Percentiles rank a stretch among this genome's conserved stretches.
Evolutionary conservation across 2,329 filamentous ascomycete genomes (phyloP).

Genomic region (Paecilomyces variotii): DNA sequence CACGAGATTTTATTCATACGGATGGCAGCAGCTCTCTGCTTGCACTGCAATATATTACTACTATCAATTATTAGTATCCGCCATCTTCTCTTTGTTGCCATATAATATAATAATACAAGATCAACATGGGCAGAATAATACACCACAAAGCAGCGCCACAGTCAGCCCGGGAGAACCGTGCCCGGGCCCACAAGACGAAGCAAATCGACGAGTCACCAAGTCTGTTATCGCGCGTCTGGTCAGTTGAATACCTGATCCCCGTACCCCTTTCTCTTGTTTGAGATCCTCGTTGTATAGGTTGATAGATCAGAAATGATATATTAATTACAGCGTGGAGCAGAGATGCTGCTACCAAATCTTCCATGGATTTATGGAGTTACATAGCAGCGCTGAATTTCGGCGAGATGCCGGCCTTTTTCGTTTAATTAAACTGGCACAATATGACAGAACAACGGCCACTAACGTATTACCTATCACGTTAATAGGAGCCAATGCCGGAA

Average conservation of each 20-base stretch:
- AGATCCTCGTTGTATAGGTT: background rate
- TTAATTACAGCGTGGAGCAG: background rate
- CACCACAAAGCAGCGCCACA: background rate
- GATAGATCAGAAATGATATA: background rate
- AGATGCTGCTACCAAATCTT: background rate
- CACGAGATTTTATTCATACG: background rate
- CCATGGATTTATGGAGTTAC: background rate
- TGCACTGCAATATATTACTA: background rate
- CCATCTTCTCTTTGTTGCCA: background rate
- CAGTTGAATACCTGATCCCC: background rate
- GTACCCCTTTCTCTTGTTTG: background rate
- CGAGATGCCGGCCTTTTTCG: background rate
- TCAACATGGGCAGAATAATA: background rate
- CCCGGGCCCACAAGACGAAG: background rate
- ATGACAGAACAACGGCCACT: background rate
- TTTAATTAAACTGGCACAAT: background rate
- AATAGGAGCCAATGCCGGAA: background rate
- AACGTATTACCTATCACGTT: background rate
- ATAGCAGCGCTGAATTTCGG: background rate
- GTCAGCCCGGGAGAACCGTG: background rate
- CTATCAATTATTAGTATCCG: background rate
- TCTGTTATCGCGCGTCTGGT: background rate
- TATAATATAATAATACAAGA: background rate
- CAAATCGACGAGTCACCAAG: background rate
- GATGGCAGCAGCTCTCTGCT: too few species aligned